Conservation (phyloP, 2,329 filamentous ascomycete species). For the Cladosporium oxysporum region DNA sequence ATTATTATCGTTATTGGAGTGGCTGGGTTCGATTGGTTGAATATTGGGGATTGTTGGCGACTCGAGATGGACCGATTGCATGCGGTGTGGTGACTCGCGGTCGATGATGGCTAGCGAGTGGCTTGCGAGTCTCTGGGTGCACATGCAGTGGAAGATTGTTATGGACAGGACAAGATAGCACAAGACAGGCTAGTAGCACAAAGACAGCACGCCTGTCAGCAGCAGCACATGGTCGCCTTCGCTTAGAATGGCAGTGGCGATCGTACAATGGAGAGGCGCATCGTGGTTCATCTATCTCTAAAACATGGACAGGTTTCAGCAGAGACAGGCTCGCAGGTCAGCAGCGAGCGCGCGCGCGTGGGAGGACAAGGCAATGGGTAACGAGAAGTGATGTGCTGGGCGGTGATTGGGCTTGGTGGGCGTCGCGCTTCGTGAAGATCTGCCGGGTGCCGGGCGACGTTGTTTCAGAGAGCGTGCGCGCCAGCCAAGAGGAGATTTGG, state of each 20-base stretch:
- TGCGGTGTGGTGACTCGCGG: slow-evolving; percentile 7
- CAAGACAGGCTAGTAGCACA: background rate
- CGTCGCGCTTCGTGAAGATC: slow-evolving; percentile 17
- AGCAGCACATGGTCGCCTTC: too few species aligned
- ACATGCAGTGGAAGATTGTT: background rate
- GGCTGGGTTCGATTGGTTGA: background rate
- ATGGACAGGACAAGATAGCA: background rate
- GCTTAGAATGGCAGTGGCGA: background rate
- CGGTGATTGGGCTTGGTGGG: slow-evolving; percentile 8
- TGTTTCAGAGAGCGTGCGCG: slow-evolving; percentile 13
- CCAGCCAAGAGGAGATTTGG: slow-evolving; percentile 16
- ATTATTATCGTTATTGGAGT: background rate
- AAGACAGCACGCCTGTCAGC: background rate
- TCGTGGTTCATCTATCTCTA: background rate
- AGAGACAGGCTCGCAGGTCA: background rate
- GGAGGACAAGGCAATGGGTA: background rate
- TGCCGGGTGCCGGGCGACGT: slow-evolving; percentile 16
- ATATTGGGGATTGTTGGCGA: background rate
- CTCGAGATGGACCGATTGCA: background rate
- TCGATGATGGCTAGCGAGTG: background rate
- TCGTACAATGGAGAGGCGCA: background rate
- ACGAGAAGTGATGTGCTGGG: background rate
- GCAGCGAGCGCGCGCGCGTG: background rate
- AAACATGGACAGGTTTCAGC: slow-evolving; percentile 17
- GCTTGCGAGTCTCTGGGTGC: background rate